These are phyloP conservation scores for Tilletia walkeri DNA, from an alignment of 1,284 basidiomycete species.

Conservation along the genomic window DNA sequence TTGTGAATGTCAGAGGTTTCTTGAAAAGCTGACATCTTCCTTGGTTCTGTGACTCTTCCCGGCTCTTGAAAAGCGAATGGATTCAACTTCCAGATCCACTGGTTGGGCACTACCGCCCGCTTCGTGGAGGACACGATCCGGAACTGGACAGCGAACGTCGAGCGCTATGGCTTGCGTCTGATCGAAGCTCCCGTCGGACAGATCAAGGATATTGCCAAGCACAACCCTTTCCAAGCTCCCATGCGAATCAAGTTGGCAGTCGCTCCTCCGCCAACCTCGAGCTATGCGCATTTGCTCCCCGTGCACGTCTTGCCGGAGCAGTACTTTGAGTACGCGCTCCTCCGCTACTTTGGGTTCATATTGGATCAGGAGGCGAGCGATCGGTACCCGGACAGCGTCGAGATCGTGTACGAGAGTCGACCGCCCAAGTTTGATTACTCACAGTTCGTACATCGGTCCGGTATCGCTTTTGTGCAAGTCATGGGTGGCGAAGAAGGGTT, in stretches of 20 bases:
- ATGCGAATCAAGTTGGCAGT: conserved; percentile 47
- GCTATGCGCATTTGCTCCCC: conserved; percentile 36
- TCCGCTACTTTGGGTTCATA: conserved; percentile 50
- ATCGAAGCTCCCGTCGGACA: conserved; percentile 66
- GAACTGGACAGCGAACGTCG: conserved; percentile 78
- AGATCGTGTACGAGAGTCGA: conserved; percentile 48
- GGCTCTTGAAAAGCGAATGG: conserved; percentile 37
- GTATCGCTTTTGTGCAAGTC: conserved; percentile 54
- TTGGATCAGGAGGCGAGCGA: conserved; percentile 51
- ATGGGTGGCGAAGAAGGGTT: conserved; percentile 48
- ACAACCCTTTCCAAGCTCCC: conserved; percentile 53
- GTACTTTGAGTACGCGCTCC: conserved; percentile 50
- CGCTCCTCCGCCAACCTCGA: conserved; percentile 39
- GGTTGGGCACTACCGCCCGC: conserved; percentile 95
- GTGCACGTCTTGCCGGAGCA: conserved; percentile 30
- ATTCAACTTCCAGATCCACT: conserved; percentile 73
- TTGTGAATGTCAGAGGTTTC: too few species aligned
- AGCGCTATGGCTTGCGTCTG: conserved; percentile 84
- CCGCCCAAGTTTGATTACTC: conserved; percentile 50
- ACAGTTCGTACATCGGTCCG: conserved; percentile 52
- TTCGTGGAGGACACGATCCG: conserved; percentile 86
- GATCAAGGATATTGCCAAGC: conserved; percentile 50
- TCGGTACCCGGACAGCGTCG: conserved; percentile 39
- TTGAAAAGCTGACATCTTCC: not conserved
- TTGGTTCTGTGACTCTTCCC: not conserved